Conservation (phyloP, 176 grass and related monocot genomes). For the Hsuehochloa calcarea region DNA sequence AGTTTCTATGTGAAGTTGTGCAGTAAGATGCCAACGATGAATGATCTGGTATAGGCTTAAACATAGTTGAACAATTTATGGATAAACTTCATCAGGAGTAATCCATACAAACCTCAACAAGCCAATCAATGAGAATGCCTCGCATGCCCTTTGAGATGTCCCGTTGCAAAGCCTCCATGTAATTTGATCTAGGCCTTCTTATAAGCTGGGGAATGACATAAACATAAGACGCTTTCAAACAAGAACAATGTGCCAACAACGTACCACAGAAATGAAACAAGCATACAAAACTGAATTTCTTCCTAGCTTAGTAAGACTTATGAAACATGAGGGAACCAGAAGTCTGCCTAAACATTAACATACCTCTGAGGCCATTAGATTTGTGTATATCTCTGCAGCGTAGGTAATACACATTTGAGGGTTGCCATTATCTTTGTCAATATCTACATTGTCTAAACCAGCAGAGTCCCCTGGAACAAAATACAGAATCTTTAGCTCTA, state of each 20-base stretch:
- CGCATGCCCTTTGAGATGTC: slow-evolving; percentile 53
- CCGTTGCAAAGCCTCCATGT: slow-evolving; percentile 44
- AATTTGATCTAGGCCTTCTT: slow-evolving; percentile 49
- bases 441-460: slow-evolving; percentile 43
- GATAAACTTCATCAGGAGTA: slow-evolving; percentile 15
- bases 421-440: slow-evolving; percentile 63
- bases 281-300: neutral
- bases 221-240: slow-evolving; percentile 19
- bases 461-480: slow-evolving; percentile 41
- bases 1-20: neutral
- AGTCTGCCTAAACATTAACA: neutral
- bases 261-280: slow-evolving; percentile 11
- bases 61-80: neutral
- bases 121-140: slow-evolving; percentile 69
- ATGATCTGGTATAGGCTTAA: neutral
- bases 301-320: neutral
- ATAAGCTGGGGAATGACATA: slow-evolving; percentile 45
- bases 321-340: neutral
- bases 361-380: slow-evolving; percentile 68
- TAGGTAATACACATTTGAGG: slow-evolving; percentile 67
- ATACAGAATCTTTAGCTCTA: slow-evolving; percentile 17
- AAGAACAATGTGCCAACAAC: slow-evolving; percentile 1
- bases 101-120: slow-evolving; percentile 57
- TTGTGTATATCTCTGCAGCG: slow-evolving; percentile 55
- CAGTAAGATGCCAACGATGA: slow-evolving; percentile 11